Conservation (phyloP, 2,329 filamentous ascomycete species). For the Emergomyces orientalis region DNA sequence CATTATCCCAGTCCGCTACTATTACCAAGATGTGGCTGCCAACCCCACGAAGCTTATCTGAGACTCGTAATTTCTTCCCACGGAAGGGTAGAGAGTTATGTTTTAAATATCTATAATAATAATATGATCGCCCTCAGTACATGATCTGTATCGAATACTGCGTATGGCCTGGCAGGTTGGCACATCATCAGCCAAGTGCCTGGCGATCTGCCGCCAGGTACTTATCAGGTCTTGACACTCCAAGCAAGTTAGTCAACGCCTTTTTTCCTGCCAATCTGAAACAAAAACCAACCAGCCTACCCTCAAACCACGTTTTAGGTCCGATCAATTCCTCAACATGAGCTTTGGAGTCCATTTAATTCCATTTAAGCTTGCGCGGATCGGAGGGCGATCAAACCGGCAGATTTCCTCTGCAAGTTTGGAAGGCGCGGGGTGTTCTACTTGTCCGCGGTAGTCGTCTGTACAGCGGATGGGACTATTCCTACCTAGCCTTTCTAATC, state of each 20-base stretch:
- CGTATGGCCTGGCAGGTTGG: neutral
- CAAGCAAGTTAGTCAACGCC: neutral
- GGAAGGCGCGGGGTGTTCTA: neutral
- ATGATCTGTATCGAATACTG: neutral
- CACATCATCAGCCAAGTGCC: neutral
- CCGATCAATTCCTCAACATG: neutral
- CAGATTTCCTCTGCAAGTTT: neutral
- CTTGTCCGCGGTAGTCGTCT: neutral
- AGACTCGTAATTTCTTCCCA: neutral
- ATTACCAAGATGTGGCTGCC: neutral
- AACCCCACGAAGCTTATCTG: neutral
- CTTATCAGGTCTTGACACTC: neutral
- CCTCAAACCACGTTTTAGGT: neutral
- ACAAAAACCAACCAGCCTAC: neutral
- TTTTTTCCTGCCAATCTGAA: constrained; percentile 2
- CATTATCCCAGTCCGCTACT: neutral
- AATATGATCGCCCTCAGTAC: neutral
- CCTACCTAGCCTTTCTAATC: too few relatives aligned
- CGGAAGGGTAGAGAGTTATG: neutral
- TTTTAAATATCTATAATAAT: neutral
- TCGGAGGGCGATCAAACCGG: neutral
- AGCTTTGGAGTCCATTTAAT: neutral
- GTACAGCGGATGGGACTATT: too few relatives aligned
- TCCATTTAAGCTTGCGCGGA: neutral
- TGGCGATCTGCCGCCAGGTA: neutral